phyloP scores from a whole-genome alignment of 2,329 filamentous ascomycete genomes.

The Sarocladium kiliense region DNA sequence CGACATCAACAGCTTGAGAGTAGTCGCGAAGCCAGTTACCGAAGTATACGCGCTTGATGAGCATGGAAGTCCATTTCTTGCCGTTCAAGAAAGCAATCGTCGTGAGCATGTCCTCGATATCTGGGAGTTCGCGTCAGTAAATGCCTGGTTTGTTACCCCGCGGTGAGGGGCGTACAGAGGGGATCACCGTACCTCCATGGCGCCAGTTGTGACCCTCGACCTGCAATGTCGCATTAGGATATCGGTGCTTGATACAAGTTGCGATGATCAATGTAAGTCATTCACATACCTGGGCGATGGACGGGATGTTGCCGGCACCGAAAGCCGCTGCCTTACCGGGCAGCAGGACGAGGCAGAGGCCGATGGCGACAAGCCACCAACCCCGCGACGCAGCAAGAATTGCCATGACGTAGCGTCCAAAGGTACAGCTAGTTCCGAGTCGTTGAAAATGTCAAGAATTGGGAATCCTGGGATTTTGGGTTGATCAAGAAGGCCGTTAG shows the following conservation, averaged over 20 bases:
- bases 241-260: background rate
- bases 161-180: background rate
- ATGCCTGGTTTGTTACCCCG: background rate
- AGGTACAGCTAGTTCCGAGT: background rate
- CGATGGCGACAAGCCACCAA: slow-evolving; percentile 46
- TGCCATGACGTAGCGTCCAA: slow-evolving; percentile 35
- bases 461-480: background rate
- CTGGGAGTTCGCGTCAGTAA: slow-evolving; percentile 26
- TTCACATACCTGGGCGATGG: slow-evolving; percentile 42
- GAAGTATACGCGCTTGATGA: slow-evolving; percentile 75
- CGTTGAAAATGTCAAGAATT: background rate
- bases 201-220: slow-evolving; percentile 66
- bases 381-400: slow-evolving; percentile 39
- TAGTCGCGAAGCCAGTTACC: slow-evolving; percentile 86
- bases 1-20: slow-evolving; percentile 77
- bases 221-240: slow-evolving; percentile 24
- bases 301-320: slow-evolving; percentile 68
- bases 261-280: background rate
- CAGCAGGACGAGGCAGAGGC: slow-evolving; percentile 50
- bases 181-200: slow-evolving; percentile 49
- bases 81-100: slow-evolving; percentile 71
- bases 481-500: background rate
- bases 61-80: slow-evolving; percentile 79
- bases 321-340: slow-evolving; percentile 56
- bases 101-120: slow-evolving; percentile 79